phyloP scores from a whole-genome alignment of 352 stramenopile species.

The Phytopythium vexans region DNA sequence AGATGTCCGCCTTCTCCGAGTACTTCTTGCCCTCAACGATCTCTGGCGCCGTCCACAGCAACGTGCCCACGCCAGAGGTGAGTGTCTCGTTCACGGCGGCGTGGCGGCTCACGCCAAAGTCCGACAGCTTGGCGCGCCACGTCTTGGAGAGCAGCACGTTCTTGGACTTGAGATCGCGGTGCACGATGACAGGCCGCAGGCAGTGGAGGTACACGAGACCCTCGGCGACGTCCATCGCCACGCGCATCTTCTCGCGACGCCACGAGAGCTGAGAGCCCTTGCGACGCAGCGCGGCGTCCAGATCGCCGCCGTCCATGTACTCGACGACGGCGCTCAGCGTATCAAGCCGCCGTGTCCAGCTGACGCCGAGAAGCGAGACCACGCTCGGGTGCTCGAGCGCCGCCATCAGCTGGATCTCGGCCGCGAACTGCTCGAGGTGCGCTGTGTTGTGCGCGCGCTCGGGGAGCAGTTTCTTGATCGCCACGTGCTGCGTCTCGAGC shows the following conservation, averaged over 20 bases:
- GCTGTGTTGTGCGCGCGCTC: conserved; percentile 51
- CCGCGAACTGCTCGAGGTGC: conserved; percentile 62
- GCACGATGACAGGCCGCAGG: conserved; percentile 64
- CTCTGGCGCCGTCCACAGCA: conserved; percentile 85
- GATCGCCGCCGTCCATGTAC: conserved; percentile 75
- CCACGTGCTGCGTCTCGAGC: conserved; percentile 62
- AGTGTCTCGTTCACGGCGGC: conserved; percentile 70
- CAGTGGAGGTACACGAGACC: conserved; percentile 85
- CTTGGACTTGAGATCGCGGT: conserved; percentile 87
- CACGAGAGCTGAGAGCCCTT: conserved; percentile 53
- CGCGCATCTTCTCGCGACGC: conserved; percentile 69
- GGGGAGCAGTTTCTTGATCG: conserved; percentile 67
- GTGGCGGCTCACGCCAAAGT: conserved; percentile 84
- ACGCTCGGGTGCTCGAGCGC: conserved; percentile 74
- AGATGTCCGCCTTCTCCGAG: conserved; percentile 87
- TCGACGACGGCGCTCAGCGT: conserved; percentile 77
- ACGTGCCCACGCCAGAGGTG: conserved; percentile 75
- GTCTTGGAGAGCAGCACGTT: conserved; percentile 78
- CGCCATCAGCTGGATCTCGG: conserved; percentile 72
- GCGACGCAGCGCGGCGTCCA: conserved; percentile 56
- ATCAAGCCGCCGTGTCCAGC: conserved; percentile 48
- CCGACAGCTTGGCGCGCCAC: conserved; percentile 77
- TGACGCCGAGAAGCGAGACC: conserved; percentile 69
- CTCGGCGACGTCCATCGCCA: conserved; percentile 81
- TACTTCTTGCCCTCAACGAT: conserved; percentile 87